phyloP scores from a whole-genome alignment of 78 protist genomes.

The Tieghemostelium lacteum region DNA sequence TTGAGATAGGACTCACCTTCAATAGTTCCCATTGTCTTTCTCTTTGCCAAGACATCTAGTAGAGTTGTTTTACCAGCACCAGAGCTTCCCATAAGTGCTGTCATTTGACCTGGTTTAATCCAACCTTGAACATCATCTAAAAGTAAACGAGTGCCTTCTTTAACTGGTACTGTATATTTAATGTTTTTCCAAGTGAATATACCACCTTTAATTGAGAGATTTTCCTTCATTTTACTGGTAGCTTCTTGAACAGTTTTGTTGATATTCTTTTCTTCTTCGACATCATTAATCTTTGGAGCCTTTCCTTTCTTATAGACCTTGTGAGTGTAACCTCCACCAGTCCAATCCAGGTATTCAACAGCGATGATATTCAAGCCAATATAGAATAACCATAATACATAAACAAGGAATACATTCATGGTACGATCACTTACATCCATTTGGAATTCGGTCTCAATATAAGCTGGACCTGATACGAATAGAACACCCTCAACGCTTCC shows the following conservation, averaged over 20 bases:
- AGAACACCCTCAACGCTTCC: slow-evolving; percentile 9
- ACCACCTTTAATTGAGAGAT: slow-evolving; percentile 32
- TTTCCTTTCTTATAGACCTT: slow-evolving; percentile 35
- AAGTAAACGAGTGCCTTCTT: not conserved
- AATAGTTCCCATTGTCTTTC: slow-evolving; percentile 83
- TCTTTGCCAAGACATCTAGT: slow-evolving; percentile 84
- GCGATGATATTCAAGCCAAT: slow-evolving; percentile 31
- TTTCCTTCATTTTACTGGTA: slow-evolving; percentile 36
- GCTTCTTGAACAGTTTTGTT: slow-evolving; percentile 42
- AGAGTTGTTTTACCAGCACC: slow-evolving; percentile 89
- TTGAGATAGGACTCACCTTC: slow-evolving; percentile 74
- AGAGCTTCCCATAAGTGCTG: slow-evolving; percentile 84
- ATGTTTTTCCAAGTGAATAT: slow-evolving; percentile 51
- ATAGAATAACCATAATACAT: slow-evolving; percentile 24
- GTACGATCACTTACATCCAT: not conserved
- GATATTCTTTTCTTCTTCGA: slow-evolving; percentile 5
- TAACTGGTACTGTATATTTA: slow-evolving; percentile 32
- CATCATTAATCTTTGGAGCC: slow-evolving; percentile 48
- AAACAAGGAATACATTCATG: not conserved
- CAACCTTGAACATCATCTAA: slow-evolving; percentile 47
- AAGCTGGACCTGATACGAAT: not conserved
- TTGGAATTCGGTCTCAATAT: not conserved
- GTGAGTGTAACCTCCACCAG: slow-evolving; percentile 42
- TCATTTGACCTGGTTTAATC: slow-evolving; percentile 78
- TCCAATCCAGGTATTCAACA: slow-evolving; percentile 21